These are phyloP conservation scores for Cruciata laevipes DNA, from an alignment of 257 asterid species.

Conservation along the genomic window DNA sequence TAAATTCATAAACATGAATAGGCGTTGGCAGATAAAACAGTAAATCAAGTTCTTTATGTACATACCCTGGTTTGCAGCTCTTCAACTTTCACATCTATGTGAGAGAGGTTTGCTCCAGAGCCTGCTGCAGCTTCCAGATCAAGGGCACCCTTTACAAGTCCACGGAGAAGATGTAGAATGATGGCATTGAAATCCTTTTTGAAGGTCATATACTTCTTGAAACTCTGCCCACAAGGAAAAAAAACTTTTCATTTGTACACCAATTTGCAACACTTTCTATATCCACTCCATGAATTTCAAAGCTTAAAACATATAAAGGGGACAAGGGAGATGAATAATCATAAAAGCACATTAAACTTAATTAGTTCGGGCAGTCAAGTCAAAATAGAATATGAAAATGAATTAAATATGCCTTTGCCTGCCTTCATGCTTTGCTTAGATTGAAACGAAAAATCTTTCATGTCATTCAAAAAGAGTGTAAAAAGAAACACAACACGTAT, in stretches of 20 bases:
- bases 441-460: neutral
- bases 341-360: neutral
- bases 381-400: neutral
- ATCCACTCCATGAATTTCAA: neutral
- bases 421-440: neutral
- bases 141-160: constrained; percentile 64
- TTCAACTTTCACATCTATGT: constrained; percentile 70
- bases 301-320: neutral
- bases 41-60: neutral
- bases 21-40: neutral
- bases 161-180: constrained; percentile 71
- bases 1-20: neutral
- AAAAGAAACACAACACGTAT: neutral
- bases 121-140: constrained; percentile 58
- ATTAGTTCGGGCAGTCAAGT: neutral
- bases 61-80: constrained; percentile 84
- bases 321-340: neutral
- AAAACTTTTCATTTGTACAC: constrained; percentile 11
- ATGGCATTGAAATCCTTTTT: constrained; percentile 81
- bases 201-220: constrained; percentile 77
- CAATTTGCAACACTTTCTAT: neutral
- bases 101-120: constrained; percentile 38
- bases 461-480: neutral
- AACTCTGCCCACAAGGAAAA: constrained; percentile 50
- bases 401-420: neutral